These are phyloP conservation scores for Trichoderma asperelloides DNA, from an alignment of 495 filamentous ascomycete genomes.

Conservation along the genomic window DNA sequence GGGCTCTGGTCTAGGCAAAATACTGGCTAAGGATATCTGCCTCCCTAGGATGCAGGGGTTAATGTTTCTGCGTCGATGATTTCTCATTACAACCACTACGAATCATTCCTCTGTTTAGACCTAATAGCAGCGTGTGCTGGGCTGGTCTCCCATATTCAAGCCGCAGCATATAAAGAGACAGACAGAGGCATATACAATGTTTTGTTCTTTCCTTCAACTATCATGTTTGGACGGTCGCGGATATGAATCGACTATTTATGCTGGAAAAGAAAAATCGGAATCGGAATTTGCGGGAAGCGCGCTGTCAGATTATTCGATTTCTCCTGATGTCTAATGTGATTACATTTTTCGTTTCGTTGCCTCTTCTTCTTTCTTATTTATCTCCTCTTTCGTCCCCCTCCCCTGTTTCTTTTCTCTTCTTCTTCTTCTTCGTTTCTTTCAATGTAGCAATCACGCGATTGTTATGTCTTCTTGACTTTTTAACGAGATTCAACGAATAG, in stretches of 20 bases:
- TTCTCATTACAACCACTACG: background rate
- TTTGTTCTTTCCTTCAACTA: background rate
- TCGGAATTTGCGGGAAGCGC: background rate
- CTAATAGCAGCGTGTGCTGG: background rate
- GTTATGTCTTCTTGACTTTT: background rate
- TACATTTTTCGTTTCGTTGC: background rate
- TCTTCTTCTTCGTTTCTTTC: background rate
- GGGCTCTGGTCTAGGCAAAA: background rate
- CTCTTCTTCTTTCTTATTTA: background rate
- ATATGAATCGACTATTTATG: background rate
- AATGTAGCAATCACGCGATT: background rate
- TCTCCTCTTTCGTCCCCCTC: background rate
- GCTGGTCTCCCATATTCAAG: constrained; percentile 1
- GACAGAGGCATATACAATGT: background rate
- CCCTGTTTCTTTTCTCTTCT: background rate
- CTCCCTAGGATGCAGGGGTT: background rate
- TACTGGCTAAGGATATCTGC: background rate
- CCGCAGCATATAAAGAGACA: background rate
- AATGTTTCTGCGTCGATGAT: background rate
- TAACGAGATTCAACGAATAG: background rate
- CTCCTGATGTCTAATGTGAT: background rate
- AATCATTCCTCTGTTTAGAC: background rate
- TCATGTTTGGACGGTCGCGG: background rate
- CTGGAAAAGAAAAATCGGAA: constrained; percentile 2
- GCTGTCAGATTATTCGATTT: background rate